Evolutionary conservation across 768 basidiomycete species (phyloP).

Genomic region (Lentinus tigrinus): DNA sequence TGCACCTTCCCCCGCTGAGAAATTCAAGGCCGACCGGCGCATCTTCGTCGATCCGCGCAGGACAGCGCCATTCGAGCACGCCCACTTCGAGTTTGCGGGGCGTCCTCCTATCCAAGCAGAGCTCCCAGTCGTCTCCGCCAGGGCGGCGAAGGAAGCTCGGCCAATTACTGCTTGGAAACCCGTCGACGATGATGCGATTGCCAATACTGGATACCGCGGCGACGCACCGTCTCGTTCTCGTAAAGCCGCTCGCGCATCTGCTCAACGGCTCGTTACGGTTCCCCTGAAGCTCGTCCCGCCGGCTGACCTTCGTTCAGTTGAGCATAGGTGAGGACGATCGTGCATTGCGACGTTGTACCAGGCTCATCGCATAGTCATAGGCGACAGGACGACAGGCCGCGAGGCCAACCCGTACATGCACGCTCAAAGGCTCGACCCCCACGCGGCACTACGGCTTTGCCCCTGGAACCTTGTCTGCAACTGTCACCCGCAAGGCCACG

Average conservation of each 20-base stretch:
- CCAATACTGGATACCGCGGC: neutral
- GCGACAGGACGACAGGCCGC: too few species aligned
- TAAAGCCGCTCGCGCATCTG: neutral
- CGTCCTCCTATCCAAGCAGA: neutral
- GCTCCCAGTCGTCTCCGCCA: neutral
- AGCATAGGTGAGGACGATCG: neutral
- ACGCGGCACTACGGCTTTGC: neutral
- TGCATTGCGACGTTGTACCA: neutral
- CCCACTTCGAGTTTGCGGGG: conserved; percentile 12
- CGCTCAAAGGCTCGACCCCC: too few species aligned
- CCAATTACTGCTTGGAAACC: conserved; percentile 8
- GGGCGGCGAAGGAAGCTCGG: neutral
- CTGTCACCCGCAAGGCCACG: neutral
- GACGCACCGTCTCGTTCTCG: neutral
- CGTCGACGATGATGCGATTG: neutral
- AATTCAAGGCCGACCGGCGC: conserved; percentile 18
- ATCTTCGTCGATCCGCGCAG: conserved; percentile 37
- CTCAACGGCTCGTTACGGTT: neutral
- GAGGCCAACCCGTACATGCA: too few species aligned
- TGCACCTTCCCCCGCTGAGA: conserved; percentile 1
- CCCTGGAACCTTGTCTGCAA: neutral
- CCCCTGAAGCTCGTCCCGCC: neutral
- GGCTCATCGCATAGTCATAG: neutral
- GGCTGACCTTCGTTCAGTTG: neutral
- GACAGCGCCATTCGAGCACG: conserved; percentile 25